Base-by-base conservation (phyloP, 148 eudicot species). In the Silene conica region DNA sequence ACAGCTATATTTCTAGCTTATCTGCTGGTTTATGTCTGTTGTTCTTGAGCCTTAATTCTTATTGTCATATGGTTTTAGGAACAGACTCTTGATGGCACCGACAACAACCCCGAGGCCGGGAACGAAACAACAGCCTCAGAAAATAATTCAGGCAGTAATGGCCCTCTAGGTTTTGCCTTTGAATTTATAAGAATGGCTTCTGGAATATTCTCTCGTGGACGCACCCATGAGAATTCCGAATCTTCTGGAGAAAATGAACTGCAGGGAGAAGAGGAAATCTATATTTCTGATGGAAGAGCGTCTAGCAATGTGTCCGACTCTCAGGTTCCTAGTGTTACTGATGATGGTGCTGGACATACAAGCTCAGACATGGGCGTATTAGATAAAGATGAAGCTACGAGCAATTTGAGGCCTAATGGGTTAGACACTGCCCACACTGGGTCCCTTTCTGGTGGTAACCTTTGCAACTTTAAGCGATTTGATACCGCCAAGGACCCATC, bases 401-500 rank as follows among this genome's bases (percentile, higher is more conserved):
- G 78, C 58, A 77, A 73, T 78, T 67, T 81, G 81, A 83, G 73
- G 56, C 70, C 80, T 59, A 78, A 73, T 67, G 74, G 74, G 67
- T 65, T 73, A 46, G 48, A 69, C 74, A 64, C n/a, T n/a, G n/a
- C n/a, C n/a, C n/a, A n/a, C n/a, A n/a, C 9, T 62, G 55, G 77
- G 0, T 18, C 70, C 25, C 69, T 77, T 38, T 72, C 45, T 72
- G 82, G 75, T 46, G 88, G 71, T 61, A 69, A n/a, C 56, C 26
- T 54, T 65, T 82, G 82, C 76, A 73, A 79, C 79, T 95, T 95
- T 77, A 95, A 84, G 81, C 86, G 97, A 65, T 95, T 95, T 84
- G 99, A 95, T 85, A 87, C 87, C 26, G 90, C 86, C 56, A 87
- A 88, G 81, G 94, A 95, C 75, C 99, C 97, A 19, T 71, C 55